Evolutionary conservation across 176 grass and related monocot species (phyloP).

Genomic region (Bonia amplexicaulis): DNA sequence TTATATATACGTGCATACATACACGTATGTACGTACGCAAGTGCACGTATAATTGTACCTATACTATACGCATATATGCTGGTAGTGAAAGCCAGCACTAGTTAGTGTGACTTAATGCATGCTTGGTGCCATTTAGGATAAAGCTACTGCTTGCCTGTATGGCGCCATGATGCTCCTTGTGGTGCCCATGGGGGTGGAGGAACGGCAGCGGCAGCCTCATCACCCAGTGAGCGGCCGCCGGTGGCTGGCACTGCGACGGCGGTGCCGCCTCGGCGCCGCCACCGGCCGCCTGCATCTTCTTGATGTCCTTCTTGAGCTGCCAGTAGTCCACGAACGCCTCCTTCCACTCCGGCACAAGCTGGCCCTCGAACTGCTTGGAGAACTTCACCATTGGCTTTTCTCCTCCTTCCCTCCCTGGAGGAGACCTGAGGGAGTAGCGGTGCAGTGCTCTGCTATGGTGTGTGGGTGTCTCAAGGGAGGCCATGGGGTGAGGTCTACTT

Average conservation of each 20-base stretch:
- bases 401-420: background rate
- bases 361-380: conserved; percentile 90
- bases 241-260: conserved; percentile 1
- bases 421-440: background rate
- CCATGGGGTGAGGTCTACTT: conserved; percentile 29
- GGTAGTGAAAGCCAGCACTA: background rate
- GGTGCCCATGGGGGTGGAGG: conserved; percentile 50
- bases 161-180: conserved; percentile 47
- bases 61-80: background rate
- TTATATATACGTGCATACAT: no score
- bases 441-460: conserved; percentile 12
- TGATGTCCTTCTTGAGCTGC: conserved; percentile 89
- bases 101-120: background rate
- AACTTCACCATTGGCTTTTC: conserved; percentile 77
- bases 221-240: conserved; percentile 34
- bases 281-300: conserved; percentile 50
- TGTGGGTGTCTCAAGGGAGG: conserved; percentile 22
- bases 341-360: conserved; percentile 98
- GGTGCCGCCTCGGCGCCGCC: background rate
- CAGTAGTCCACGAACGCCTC: conserved; percentile 95
- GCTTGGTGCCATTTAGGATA: background rate
- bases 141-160: conserved; percentile 61
- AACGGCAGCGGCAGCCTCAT: conserved; percentile 62
- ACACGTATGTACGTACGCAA: no score
- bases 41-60: background rate